These are phyloP conservation scores for Fusarium gaditjirri DNA, from an alignment of 2,329 filamentous ascomycete genomes.

Conservation along the genomic window DNA sequence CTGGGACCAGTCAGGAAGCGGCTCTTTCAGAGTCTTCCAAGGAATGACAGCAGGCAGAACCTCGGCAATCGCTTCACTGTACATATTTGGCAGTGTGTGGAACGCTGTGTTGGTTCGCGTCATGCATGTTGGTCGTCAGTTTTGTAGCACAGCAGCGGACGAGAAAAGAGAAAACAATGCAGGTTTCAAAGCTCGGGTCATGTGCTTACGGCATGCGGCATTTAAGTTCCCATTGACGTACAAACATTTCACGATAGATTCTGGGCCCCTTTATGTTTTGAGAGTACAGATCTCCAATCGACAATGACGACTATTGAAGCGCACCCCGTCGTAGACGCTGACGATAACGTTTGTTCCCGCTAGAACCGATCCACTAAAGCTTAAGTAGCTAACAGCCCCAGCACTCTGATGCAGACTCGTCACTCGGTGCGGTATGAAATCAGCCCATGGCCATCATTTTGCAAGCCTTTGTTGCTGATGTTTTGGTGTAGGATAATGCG, in stretches of 20 bases:
- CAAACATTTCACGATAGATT: neutral
- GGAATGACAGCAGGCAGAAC: neutral
- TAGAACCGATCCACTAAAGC: too few relatives aligned
- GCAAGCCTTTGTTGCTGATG: neutral
- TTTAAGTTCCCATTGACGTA: neutral
- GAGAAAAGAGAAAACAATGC: slow-evolving; percentile 19
- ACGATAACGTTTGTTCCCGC: neutral
- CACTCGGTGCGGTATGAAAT: neutral
- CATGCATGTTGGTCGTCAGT: slow-evolving; percentile 2
- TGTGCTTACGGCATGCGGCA: neutral
- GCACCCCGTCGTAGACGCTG: slow-evolving; percentile 5
- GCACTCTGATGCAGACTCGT: neutral
- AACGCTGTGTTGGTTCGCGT: neutral
- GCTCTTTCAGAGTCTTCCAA: neutral
- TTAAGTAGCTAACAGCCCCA: neutral
- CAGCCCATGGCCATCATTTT: accelerated
- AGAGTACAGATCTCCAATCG: neutral
- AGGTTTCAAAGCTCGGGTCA: neutral
- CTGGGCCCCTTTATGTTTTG: neutral
- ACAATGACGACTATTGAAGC: slow-evolving; percentile 20
- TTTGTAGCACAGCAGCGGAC: neutral
- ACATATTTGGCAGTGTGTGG: neutral
- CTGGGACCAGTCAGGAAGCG: neutral
- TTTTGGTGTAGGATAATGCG: neutral
- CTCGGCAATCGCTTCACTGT: neutral